Conservation (phyloP, 306 rosid species). For the Cotoneaster glaucophyllus region DNA sequence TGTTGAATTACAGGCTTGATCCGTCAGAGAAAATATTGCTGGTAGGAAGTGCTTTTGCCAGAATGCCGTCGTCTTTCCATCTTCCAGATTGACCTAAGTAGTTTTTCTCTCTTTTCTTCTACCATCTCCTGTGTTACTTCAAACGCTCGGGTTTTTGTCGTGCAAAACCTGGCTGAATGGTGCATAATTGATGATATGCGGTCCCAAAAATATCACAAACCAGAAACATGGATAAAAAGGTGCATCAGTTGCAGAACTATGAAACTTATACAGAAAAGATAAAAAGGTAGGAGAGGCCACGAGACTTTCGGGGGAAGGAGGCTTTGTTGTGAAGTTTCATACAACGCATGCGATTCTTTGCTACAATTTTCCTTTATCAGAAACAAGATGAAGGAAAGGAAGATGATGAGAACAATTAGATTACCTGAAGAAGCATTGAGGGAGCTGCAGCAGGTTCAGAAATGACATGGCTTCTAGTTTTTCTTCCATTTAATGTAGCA, state of each 20-base stretch:
- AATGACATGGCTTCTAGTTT: slow-evolving; percentile 76
- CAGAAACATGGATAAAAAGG: slow-evolving; percentile 31
- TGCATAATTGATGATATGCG: slow-evolving; percentile 22
- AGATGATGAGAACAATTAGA: background rate
- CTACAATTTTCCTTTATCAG: background rate
- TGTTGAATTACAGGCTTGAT: background rate
- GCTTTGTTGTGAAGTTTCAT: background rate
- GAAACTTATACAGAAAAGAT: slow-evolving; percentile 1
- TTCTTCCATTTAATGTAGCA: slow-evolving; percentile 68
- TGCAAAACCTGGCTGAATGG: slow-evolving; percentile 86
- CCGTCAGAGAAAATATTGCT: background rate
- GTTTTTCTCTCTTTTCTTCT: slow-evolving; percentile 1
- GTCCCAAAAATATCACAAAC: slow-evolving; percentile 28
- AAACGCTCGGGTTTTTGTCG: slow-evolving; percentile 57
- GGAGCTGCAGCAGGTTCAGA: slow-evolving; percentile 65
- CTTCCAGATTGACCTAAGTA: background rate
- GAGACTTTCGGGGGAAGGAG: background rate
- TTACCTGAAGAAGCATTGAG: slow-evolving; percentile 97
- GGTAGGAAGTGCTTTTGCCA: background rate
- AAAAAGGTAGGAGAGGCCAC: background rate
- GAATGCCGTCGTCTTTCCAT: background rate
- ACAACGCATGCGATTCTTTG: background rate
- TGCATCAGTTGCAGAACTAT: slow-evolving; percentile 29
- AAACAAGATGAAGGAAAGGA: background rate
- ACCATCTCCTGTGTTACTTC: slow-evolving; percentile 25